phyloP scores from a whole-genome alignment of 495 filamentous ascomycete genomes.

The Hyaloscypha bicolor region DNA sequence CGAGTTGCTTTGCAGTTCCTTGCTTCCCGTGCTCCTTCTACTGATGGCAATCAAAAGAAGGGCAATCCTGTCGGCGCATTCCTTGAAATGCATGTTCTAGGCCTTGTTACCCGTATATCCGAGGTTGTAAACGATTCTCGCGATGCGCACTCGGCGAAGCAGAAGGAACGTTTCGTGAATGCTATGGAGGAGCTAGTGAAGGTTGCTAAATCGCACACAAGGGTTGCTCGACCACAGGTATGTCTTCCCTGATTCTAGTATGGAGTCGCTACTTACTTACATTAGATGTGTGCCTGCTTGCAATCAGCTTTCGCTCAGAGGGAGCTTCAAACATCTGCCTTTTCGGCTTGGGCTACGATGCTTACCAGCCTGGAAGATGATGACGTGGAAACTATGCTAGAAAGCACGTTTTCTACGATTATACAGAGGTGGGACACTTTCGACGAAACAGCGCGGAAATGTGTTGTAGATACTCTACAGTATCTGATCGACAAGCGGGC shows the following conservation, averaged over 20 bases:
- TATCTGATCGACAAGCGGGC: slow-evolving; percentile 64
- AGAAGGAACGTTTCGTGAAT: slow-evolving; percentile 71
- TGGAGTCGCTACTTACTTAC: not conserved
- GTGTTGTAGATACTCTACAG: slow-evolving; percentile 61
- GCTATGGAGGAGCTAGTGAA: slow-evolving; percentile 89
- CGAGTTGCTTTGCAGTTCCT: slow-evolving; percentile 19
- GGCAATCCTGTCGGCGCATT: slow-evolving; percentile 68
- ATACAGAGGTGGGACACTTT: slow-evolving; percentile 77
- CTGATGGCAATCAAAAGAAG: slow-evolving; percentile 50
- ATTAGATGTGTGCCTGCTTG: slow-evolving; percentile 81
- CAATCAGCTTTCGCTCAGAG: slow-evolving; percentile 77
- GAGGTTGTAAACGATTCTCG: slow-evolving; percentile 75
- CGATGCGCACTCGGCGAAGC: slow-evolving; percentile 28
- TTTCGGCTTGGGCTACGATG: slow-evolving; percentile 82
- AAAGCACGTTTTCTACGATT: slow-evolving; percentile 86
- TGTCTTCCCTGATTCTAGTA: slow-evolving; percentile 25
- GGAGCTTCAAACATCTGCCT: slow-evolving; percentile 73
- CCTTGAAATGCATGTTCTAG: slow-evolving; percentile 82
- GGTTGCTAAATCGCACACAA: slow-evolving; percentile 67
- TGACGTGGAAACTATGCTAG: slow-evolving; percentile 76
- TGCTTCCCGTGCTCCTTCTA: slow-evolving; percentile 6
- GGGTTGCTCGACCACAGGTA: slow-evolving; percentile 85
- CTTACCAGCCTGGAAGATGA: slow-evolving; percentile 72
- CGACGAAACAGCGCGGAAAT: slow-evolving; percentile 56
- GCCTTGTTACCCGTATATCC: slow-evolving; percentile 81